phyloP scores from a whole-genome alignment of 306 rosid genomes.

The Trifolium dubium region DNA sequence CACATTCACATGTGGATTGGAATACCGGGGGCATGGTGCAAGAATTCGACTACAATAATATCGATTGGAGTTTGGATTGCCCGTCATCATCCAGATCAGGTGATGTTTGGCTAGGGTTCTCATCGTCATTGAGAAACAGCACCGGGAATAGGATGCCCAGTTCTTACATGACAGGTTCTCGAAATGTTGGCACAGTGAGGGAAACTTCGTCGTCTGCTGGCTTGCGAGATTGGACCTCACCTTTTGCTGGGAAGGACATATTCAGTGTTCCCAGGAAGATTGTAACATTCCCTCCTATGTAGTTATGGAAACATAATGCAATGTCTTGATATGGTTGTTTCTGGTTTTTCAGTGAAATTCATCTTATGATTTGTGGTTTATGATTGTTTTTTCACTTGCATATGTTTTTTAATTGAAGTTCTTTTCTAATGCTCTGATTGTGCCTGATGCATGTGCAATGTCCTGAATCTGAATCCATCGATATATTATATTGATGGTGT shows the following conservation, averaged over 20 bases:
- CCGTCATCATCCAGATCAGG: constrained; percentile 46
- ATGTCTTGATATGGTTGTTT: constrained; percentile 38
- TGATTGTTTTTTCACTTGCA: constrained; percentile 8
- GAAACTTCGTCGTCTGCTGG: constrained; percentile 57
- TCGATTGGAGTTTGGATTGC: constrained; percentile 81
- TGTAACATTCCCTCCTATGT: constrained; percentile 82
- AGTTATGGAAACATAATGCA: constrained; percentile 29
- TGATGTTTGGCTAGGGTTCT: constrained; percentile 62
- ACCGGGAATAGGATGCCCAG: constrained; percentile 31
- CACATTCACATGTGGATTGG: constrained; percentile 70
- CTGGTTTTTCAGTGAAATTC: constrained; percentile 45
- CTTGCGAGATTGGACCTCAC: constrained; percentile 78
- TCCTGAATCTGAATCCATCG: background rate
- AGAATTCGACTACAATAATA: constrained; percentile 65
- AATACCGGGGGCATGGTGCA: constrained; percentile 56
- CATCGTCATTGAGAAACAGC: constrained; percentile 46
- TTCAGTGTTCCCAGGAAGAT: constrained; percentile 82
- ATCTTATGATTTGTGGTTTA: constrained; percentile 38
- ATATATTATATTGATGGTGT: background rate
- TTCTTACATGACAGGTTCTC: constrained; percentile 54
- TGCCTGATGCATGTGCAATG: constrained; percentile 2
- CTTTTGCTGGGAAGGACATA: constrained; percentile 84
- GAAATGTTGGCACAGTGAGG: constrained; percentile 55
- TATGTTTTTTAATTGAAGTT: constrained; percentile 18
- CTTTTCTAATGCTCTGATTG: background rate